Conservation (phyloP, 2,329 filamentous ascomycete species). For the Penicillium sp. region DNA sequence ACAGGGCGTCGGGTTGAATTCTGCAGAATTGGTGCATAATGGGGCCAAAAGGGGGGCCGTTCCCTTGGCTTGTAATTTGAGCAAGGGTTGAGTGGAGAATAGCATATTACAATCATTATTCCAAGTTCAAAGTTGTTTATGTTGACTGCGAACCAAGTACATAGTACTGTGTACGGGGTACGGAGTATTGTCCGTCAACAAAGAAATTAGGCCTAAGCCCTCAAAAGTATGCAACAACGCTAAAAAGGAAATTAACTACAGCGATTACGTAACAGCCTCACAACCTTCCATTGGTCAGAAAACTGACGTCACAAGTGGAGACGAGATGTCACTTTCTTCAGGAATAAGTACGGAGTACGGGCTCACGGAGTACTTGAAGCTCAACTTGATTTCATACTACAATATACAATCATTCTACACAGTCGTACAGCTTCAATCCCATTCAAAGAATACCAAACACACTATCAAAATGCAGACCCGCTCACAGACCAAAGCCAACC, state of each 20-base stretch:
- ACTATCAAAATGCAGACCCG: slow-evolving; percentile 15
- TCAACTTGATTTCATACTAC: not conserved
- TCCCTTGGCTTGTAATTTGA: not conserved
- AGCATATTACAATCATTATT: too few species aligned
- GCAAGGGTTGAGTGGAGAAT: too few species aligned
- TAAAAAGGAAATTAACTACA: not conserved
- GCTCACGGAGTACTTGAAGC: not conserved
- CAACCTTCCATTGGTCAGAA: not conserved
- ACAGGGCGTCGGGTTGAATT: not conserved
- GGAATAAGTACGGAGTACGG: not conserved
- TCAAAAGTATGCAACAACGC: too few species aligned
- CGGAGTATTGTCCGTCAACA: too few species aligned
- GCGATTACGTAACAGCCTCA: not conserved
- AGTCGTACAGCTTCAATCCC: too few species aligned
- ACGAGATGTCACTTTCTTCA: not conserved
- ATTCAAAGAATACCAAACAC: not conserved
- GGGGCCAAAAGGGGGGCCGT: not conserved
- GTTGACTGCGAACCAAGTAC: too few species aligned
- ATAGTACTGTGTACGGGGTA: too few species aligned
- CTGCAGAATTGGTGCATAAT: not conserved
- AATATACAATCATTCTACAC: not conserved
- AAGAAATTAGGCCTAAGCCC: too few species aligned
- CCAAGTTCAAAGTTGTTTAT: too few species aligned
- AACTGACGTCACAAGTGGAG: not conserved
- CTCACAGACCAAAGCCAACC: slow-evolving; percentile 10